Conservation (phyloP, 495 filamentous ascomycete species). For the Trichodelitschia bisporula region DNA sequence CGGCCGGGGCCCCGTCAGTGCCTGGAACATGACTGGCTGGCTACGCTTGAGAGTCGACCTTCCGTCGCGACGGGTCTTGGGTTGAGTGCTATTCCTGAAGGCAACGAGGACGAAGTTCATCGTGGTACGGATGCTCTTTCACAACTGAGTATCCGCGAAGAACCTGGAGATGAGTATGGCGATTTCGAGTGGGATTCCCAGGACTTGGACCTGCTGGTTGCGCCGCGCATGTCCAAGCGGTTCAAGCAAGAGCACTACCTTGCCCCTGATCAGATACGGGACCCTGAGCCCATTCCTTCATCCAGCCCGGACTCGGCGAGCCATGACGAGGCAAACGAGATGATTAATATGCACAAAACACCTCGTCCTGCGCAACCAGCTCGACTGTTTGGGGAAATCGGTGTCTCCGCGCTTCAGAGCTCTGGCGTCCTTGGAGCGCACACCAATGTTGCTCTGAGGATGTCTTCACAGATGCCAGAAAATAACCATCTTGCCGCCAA, state of each 20-base stretch:
- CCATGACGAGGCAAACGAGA: slow-evolving; percentile 13
- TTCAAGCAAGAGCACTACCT: slow-evolving; percentile 6
- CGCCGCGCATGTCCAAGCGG: slow-evolving; percentile 12
- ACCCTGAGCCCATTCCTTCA: not conserved
- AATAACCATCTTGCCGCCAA: too few species aligned
- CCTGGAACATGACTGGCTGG: slow-evolving; percentile 43
- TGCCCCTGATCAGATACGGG: not conserved
- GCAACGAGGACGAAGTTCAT: slow-evolving; percentile 24
- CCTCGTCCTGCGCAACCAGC: slow-evolving; percentile 2
- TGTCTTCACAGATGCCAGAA: too few species aligned
- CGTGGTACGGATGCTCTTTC: slow-evolving; percentile 40
- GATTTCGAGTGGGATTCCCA: slow-evolving; percentile 13
- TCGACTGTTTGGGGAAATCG: slow-evolving; percentile 66
- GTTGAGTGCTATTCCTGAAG: slow-evolving; percentile 23
- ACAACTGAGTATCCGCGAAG: slow-evolving; percentile 37
- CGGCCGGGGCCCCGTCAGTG: slow-evolving; percentile 41
- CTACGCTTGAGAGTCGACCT: slow-evolving; percentile 17
- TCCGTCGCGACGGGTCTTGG: slow-evolving; percentile 9
- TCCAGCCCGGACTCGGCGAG: slow-evolving; percentile 6
- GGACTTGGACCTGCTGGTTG: slow-evolving; percentile 8
- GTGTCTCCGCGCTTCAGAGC: slow-evolving; percentile 40
- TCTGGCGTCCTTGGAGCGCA: slow-evolving; percentile 23
- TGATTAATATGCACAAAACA: too few species aligned
- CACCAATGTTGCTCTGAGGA: slow-evolving; percentile 9
- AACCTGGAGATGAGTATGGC: slow-evolving; percentile 7